These are phyloP conservation scores for Xylaria arbuscula DNA, from an alignment of 2,329 filamentous ascomycete genomes.

Conservation along the genomic window DNA sequence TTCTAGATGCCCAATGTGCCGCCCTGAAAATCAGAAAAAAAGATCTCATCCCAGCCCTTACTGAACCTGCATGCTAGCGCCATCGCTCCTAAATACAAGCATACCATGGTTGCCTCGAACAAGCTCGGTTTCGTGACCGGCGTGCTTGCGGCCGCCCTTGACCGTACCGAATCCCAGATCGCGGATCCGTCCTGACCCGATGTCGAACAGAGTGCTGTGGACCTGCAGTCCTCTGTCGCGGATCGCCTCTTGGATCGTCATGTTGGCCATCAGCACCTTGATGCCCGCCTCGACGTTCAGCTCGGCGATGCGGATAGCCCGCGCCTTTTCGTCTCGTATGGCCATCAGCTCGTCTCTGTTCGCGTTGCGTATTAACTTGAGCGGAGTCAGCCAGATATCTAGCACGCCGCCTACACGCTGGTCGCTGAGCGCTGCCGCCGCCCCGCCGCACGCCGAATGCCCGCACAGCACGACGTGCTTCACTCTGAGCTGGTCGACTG, in stretches of 20 bases:
- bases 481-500: slow-evolving; percentile 77
- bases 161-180: slow-evolving; percentile 60
- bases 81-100: slow-evolving; percentile 60
- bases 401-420: slow-evolving; percentile 63
- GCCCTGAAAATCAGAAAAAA: slow-evolving; percentile 6
- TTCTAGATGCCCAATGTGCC: not conserved
- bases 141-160: slow-evolving; percentile 36
- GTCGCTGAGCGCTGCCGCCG: slow-evolving; percentile 66
- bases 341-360: slow-evolving; percentile 67
- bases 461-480: slow-evolving; percentile 77
- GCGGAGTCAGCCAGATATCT: slow-evolving; percentile 66
- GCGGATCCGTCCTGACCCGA: slow-evolving; percentile 60
- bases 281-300: slow-evolving; percentile 79
- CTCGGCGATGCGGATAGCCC: slow-evolving; percentile 74
- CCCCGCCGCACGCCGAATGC: slow-evolving; percentile 75
- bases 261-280: slow-evolving; percentile 74
- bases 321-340: slow-evolving; percentile 64
- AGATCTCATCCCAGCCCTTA: slow-evolving; percentile 22
- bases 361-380: slow-evolving; percentile 57
- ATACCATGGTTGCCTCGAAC: slow-evolving; percentile 62
- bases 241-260: slow-evolving; percentile 76
- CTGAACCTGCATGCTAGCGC: slow-evolving; percentile 45
- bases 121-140: slow-evolving; percentile 47
- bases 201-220: slow-evolving; percentile 82
- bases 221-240: slow-evolving; percentile 76